Evolutionary conservation across 352 stramenopile genomes (phyloP).

Genomic region (Pythium myriotylum): DNA sequence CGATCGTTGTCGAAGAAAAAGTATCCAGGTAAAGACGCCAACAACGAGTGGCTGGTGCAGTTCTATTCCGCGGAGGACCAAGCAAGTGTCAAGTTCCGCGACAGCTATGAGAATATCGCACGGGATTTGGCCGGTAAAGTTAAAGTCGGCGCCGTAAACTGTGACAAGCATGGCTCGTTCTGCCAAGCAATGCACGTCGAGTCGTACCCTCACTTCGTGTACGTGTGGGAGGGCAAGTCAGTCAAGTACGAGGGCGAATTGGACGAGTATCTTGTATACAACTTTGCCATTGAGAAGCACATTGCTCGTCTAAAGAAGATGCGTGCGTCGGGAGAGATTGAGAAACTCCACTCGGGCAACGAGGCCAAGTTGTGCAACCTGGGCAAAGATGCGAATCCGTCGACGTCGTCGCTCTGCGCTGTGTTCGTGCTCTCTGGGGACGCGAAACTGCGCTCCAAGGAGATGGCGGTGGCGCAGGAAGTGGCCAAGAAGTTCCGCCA

Average conservation of each 20-base stretch:
- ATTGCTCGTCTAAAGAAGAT: constrained; percentile 66
- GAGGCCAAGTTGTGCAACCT: constrained; percentile 79
- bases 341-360: constrained; percentile 75
- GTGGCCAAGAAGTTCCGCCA: constrained; percentile 71
- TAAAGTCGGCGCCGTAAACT: constrained; percentile 79
- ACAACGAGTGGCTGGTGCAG: constrained; percentile 83
- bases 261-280: constrained; percentile 82
- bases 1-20: constrained; percentile 69
- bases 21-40: constrained; percentile 65
- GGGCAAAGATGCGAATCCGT: constrained; percentile 57
- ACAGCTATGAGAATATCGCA: constrained; percentile 64
- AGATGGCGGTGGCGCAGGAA: constrained; percentile 60
- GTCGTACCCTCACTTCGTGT: constrained; percentile 59
- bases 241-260: constrained; percentile 60
- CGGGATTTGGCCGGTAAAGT: constrained; percentile 71
- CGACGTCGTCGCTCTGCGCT: constrained; percentile 57
- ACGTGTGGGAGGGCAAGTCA: constrained; percentile 65
- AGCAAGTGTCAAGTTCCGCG: constrained; percentile 58
- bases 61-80: constrained; percentile 72
- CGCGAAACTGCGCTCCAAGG: constrained; percentile 34
- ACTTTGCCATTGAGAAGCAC: constrained; percentile 85
- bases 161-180: constrained; percentile 62
- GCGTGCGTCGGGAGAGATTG: constrained; percentile 65
- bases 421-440: constrained; percentile 74
- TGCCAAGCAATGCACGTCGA: constrained; percentile 46